phyloP scores from a whole-genome alignment of 2,329 filamentous ascomycete species.

The Pestalotiopsis sp. region DNA sequence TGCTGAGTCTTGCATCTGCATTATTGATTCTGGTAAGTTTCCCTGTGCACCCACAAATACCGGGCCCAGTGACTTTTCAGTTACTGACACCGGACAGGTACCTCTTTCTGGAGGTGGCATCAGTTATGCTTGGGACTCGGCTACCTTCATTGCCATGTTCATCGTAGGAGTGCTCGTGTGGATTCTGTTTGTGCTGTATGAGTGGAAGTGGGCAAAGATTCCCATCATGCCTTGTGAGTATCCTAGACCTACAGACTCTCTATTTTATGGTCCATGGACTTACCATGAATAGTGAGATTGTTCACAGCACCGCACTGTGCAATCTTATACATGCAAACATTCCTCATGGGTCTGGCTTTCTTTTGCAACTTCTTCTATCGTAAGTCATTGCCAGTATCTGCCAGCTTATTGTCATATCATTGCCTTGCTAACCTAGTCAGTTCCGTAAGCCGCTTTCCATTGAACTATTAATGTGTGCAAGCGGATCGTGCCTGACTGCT shows the following conservation, averaged over 20 bases:
- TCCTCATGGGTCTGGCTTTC: background rate
- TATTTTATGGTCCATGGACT: constrained; percentile 49
- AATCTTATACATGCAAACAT: background rate
- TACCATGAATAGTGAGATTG: constrained; percentile 45
- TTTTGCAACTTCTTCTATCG: constrained; percentile 2
- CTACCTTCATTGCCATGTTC: constrained; percentile 19
- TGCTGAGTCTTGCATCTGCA: background rate
- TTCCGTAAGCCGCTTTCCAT: background rate
- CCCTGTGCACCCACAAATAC: background rate
- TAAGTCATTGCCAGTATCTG: background rate
- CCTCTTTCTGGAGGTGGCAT: constrained; percentile 24
- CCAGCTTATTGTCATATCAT: background rate
- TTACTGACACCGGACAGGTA: constrained; percentile 16
- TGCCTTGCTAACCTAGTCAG: background rate
- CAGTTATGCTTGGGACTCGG: constrained; percentile 20
- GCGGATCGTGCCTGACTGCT: too few relatives aligned
- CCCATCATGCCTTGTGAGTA: constrained; percentile 20
- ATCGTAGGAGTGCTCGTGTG: constrained; percentile 15
- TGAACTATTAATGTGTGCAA: too few relatives aligned
- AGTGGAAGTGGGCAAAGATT: constrained; percentile 19
- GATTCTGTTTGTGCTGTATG: constrained; percentile 19
- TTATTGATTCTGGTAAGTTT: constrained; percentile 18
- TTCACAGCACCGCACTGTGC: constrained; percentile 10
- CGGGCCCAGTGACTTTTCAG: background rate
- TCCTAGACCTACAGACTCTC: constrained; percentile 6